Evolutionary conservation across 2,329 filamentous ascomycete species (phyloP).

Genomic region (Talaromyces sp.): DNA sequence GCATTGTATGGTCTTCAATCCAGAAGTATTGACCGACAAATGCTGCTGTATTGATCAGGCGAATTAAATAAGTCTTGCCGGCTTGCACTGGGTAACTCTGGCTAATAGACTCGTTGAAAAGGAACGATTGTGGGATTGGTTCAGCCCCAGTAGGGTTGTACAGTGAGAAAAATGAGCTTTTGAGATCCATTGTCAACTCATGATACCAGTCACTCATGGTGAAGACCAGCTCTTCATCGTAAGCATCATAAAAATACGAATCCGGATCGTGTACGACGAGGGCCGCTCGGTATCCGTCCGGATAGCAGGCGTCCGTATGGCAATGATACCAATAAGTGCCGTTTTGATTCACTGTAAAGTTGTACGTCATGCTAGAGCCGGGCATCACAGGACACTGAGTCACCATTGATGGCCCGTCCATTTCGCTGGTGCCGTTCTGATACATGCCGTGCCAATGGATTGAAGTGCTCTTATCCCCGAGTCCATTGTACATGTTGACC

Average conservation of each 20-base stretch:
- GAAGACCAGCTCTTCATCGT: constrained; percentile 61
- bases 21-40: constrained; percentile 55
- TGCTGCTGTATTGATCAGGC: constrained; percentile 70
- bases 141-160: constrained; percentile 59
- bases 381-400: constrained; percentile 66
- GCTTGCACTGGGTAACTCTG: constrained; percentile 56
- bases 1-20: constrained; percentile 56
- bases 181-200: constrained; percentile 57
- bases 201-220: constrained; percentile 73
- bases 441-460: constrained; percentile 78
- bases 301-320: constrained; percentile 55
- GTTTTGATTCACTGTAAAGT: constrained; percentile 60
- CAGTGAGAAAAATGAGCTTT: constrained; percentile 35
- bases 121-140: constrained; percentile 62
- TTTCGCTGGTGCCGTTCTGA: constrained; percentile 69
- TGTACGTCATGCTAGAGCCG: constrained; percentile 62
- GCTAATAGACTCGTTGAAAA: constrained; percentile 67
- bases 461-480: constrained; percentile 61
- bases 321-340: constrained; percentile 67
- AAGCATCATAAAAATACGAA: constrained; percentile 51
- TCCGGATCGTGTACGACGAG: constrained; percentile 62
- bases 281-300: constrained; percentile 66
- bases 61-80: constrained; percentile 68
- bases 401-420: constrained; percentile 69
- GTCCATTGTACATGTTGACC: constrained; percentile 65